Evolutionary conservation across 495 filamentous ascomycete species (phyloP), one percentile per base, ranked within the genome.

Genomic region (Podospora australis): DNA sequence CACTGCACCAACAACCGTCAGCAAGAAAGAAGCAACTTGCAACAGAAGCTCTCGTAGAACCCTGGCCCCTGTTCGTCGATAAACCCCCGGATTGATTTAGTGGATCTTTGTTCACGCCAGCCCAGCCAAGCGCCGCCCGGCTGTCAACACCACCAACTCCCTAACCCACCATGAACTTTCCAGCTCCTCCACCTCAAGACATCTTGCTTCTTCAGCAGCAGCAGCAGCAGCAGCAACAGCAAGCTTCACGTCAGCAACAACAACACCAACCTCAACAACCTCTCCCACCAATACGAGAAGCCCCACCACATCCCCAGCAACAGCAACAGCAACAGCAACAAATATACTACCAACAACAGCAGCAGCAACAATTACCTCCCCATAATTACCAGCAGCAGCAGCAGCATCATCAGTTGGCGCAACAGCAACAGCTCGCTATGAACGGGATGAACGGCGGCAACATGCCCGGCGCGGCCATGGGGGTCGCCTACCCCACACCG

Each of bases 401-500:
- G 22, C 46, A 55, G 29, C 39, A 46, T 36, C 38, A 45, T 43
- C 61, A 49, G 11, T 54, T 52, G n/a, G 64, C 60, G 21, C 59
- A 56, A 24, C 66, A 63, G 28, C 59, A 59, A 36, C 29, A 59
- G 30, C 47, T 60, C 47, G 53, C 78, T 50, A 71, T 75, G 53
- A 84, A 83, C 57, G 77, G 76, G 38, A 78, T 82, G 60, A 82
- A 79, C 54, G 80, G 74, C 53, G 67, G 55, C 49, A 66, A 65
- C 52, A 63, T 67, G 55, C 64, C 64, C 26, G 66, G 62, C 39
- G 67, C 56, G 48, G 78, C 79, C 50, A 60, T 71, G 24, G 64
- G 69, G 39, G 64, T 80, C 42, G n/a, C n/a, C n/a, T n/a, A n/a
- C n/a, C 82, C 86, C 16, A 83, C 83, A 59, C 84, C 83, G 46